A percentile compares a stretch with the other conserved stretches of the same genome.
Evolutionary conservation across 805 yeast genomes (phyloP).

Genomic region (Wickerhamiella cacticola): DNA sequence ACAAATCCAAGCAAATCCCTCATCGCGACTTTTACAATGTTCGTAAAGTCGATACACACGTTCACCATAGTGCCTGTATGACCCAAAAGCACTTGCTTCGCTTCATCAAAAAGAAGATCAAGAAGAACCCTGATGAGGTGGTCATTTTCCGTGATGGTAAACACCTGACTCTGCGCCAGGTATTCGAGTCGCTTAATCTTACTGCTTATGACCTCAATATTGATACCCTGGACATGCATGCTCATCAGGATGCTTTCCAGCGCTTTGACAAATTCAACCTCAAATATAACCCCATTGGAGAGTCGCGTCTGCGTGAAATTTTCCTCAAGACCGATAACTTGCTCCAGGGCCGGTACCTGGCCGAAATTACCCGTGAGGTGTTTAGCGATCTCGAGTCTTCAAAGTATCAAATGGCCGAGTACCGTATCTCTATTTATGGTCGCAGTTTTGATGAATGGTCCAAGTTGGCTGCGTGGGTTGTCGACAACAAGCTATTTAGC

Average conservation of each 20-base stretch:
- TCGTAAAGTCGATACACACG: conserved; percentile 95
- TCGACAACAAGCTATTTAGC: conserved; percentile 80
- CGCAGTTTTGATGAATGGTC: conserved; percentile 88
- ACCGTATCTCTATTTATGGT: conserved; percentile 90
- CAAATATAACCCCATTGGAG: conserved; percentile 96
- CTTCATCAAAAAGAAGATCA: conserved; percentile 87
- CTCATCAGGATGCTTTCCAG: conserved; percentile 96
- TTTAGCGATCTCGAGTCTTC: conserved; percentile 88
- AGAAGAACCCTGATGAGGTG: conserved; percentile 72
- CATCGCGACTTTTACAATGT: conserved; percentile 96
- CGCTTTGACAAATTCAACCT: conserved; percentile 94
- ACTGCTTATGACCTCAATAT: conserved; percentile 92
- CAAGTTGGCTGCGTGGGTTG: conserved; percentile 85
- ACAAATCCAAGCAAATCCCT: conserved; percentile 82
- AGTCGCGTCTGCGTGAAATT: conserved; percentile 91
- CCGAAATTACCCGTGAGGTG: conserved; percentile 89
- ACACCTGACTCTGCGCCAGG: conserved; percentile 74
- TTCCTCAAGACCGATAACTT: conserved; percentile 91
- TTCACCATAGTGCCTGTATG: conserved; percentile 98
- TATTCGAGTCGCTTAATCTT: conserved; percentile 77
- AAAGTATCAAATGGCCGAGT: conserved; percentile 95
- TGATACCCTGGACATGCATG: conserved; percentile 98
- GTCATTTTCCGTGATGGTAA: conserved; percentile 91
- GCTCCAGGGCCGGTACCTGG: conserved; percentile 76
- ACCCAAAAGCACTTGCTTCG: conserved; percentile 93